These are phyloP conservation scores for Penicillium vulpinum DNA, from an alignment of 2,329 filamentous ascomycete genomes.

Conservation along the genomic window DNA sequence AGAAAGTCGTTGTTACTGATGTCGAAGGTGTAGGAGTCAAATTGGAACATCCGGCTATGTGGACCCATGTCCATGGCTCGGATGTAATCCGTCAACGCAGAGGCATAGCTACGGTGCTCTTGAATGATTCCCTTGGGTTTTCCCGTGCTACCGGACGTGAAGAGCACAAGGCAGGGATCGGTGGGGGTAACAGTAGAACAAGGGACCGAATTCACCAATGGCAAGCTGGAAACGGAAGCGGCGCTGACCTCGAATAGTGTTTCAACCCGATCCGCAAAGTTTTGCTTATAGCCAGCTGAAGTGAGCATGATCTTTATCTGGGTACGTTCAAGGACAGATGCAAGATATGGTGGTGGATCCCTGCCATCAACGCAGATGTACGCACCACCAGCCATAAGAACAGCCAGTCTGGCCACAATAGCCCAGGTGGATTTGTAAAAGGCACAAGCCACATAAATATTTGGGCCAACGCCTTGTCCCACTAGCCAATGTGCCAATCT, in stretches of 20 bases:
- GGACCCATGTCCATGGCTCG: constrained; percentile 18
- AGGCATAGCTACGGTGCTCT: constrained; percentile 26
- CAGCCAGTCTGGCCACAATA: constrained; percentile 21
- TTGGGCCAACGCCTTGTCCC: constrained; percentile 16
- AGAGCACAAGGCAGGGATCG: constrained; percentile 26
- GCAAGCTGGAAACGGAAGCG: constrained; percentile 4
- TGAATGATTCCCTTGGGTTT: constrained; percentile 30
- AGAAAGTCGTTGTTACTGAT: constrained; percentile 32
- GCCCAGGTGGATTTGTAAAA: constrained; percentile 26
- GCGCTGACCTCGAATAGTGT: constrained; percentile 15
- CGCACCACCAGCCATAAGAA: constrained; percentile 43
- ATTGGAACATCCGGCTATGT: constrained; percentile 26
- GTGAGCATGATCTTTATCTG: constrained; percentile 67
- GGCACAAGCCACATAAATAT: constrained; percentile 15
- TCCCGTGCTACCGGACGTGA: constrained; percentile 31
- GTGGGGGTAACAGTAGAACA: constrained; percentile 12
- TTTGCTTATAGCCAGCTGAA: constrained; percentile 7
- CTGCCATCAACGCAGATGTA: constrained; percentile 75
- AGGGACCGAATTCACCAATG: background rate
- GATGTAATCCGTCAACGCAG: constrained; percentile 24
- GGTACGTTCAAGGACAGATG: constrained; percentile 72
- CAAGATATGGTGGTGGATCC: constrained; percentile 68
- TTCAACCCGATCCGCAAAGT: constrained; percentile 8
- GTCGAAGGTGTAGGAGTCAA: constrained; percentile 32
- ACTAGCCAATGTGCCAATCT: constrained; percentile 18